These are phyloP conservation scores for Platanthera zijinensis DNA, from an alignment of 106 monocot species.

Conservation along the genomic window DNA sequence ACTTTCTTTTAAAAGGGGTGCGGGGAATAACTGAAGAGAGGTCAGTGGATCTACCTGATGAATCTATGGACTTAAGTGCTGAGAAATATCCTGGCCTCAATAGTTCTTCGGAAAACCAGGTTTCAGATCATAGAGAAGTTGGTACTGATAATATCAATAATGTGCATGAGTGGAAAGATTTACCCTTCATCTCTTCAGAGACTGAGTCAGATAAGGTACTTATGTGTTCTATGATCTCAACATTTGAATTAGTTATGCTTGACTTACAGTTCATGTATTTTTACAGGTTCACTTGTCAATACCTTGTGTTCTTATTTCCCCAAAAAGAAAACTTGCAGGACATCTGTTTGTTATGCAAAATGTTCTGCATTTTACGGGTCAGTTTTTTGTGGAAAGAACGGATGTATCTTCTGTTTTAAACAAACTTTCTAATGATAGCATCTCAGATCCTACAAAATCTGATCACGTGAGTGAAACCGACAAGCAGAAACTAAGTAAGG, in stretches of 20 bases:
- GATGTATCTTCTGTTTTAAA: slow-evolving; percentile 87
- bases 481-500: slow-evolving; percentile 25
- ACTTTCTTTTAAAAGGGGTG: slow-evolving; percentile 75
- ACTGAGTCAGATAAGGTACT: slow-evolving; percentile 63
- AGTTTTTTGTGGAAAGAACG: slow-evolving; percentile 90
- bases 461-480: slow-evolving; percentile 23
- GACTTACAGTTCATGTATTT: slow-evolving; percentile 5
- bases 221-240: background rate
- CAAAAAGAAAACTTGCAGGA: slow-evolving; percentile 86
- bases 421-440: slow-evolving; percentile 24
- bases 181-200: slow-evolving; percentile 26
- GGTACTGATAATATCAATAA: slow-evolving; percentile 19
- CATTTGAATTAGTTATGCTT: background rate
- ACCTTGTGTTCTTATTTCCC: slow-evolving; percentile 75
- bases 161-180: slow-evolving; percentile 41
- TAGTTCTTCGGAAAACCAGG: slow-evolving; percentile 27
- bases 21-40: slow-evolving; percentile 62
- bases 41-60: slow-evolving; percentile 36
- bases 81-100: slow-evolving; percentile 9
- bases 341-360: slow-evolving; percentile 58
- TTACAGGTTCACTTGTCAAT: slow-evolving; percentile 68
- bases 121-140: slow-evolving; percentile 18
- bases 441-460: slow-evolving; percentile 25
- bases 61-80: slow-evolving; percentile 16
- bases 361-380: slow-evolving; percentile 67